Evolutionary conservation across 352 stramenopile genomes (phyloP), one percentile per base, ranked within the genome.

Genomic region (Pythium pyrilobum): DNA sequence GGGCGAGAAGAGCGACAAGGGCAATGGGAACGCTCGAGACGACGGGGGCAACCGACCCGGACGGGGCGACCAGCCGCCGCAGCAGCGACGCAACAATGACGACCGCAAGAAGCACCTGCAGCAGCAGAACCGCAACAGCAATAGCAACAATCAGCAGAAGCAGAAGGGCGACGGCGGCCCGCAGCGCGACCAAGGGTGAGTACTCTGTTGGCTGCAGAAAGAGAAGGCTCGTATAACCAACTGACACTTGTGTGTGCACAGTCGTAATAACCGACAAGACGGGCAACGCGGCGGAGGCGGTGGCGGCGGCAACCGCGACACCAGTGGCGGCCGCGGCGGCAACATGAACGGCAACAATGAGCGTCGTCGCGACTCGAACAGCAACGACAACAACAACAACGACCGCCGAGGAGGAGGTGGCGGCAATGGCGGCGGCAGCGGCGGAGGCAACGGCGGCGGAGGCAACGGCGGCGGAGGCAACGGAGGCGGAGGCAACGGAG

Each of bases 171-270:
- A 59, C 2, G 63, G 48, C 15, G 39, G 38, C 21, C 71, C 69
- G 51, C 70, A 82, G 27, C 73, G 75, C 8, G 75, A 87, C 5
- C 71, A 85, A 63, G 70, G 72, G 80, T 90, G 64, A 56, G 61
- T 67, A 1, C 2, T 18, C 4, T 25, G 34, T 24, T 16, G 28
- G 25, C 4, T 8, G 0, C 24, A 44, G 28, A 25, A 32, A 20
- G 29, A 25, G 37, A 12, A 42, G 16, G 11, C 7, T 25, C 4
- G 37, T 28, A 36, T 46, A 36, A 38, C 13, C 18, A 25, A 34
- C n/a, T 45, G 28, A 49, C 21, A 16, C 12, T n/a, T 45, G 24
- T 41, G 31, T 38, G 13, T 27, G 37, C 34, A 29, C 45, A 63
- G 56, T 31, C 52, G 56, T 28, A 58, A 86, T 15, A 76, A 87